Evolutionary conservation across 495 filamentous ascomycete genomes (phyloP).

Genomic region (Penicillium riverlandense): DNA sequence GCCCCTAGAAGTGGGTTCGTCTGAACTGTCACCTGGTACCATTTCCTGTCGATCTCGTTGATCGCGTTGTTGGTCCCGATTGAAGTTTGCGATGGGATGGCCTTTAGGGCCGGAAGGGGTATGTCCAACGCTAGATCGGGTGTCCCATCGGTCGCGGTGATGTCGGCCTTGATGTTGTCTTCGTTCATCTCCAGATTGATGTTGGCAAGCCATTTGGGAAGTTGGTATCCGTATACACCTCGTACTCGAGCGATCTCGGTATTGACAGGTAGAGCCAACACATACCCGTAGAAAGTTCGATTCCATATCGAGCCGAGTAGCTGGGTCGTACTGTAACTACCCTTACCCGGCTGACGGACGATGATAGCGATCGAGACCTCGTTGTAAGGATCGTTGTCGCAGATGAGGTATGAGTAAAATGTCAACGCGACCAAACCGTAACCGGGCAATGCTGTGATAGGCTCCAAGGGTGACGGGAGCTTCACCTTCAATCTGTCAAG

Average conservation of each 20-base stretch:
- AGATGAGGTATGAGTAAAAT: conserved; percentile 7
- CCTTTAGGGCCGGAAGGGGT: conserved; percentile 4
- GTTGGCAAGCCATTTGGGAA: conserved; percentile 5
- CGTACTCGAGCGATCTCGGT: conserved; percentile 8
- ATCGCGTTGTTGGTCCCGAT: conserved; percentile 7
- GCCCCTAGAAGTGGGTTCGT: conserved; percentile 4
- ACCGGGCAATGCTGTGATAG: conserved; percentile 5
- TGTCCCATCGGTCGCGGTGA: conserved; percentile 4
- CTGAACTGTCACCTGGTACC: conserved; percentile 5
- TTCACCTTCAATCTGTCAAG: conserved; percentile 1
- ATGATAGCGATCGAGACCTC: conserved; percentile 7
- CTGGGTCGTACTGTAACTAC: conserved; percentile 5
- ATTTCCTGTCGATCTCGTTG: conserved; percentile 7
- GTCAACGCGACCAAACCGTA: conserved; percentile 7
- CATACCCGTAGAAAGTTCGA: conserved; percentile 7
- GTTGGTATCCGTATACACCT: conserved; percentile 9
- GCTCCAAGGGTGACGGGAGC: conserved; percentile 7
- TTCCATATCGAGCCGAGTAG: conserved; percentile 7
- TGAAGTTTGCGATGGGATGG: conserved; percentile 4
- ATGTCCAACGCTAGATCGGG: not conserved
- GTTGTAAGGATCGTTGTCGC: conserved; percentile 8
- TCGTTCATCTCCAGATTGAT: conserved; percentile 7
- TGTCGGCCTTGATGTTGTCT: not conserved
- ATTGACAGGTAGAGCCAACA: conserved; percentile 6
- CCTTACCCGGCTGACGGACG: conserved; percentile 5